Percentiles rank a stretch among this genome's conserved stretches.
Evolutionary conservation across 1,284 basidiomycete species (phyloP).

Genomic region (Lentinus polychrous): DNA sequence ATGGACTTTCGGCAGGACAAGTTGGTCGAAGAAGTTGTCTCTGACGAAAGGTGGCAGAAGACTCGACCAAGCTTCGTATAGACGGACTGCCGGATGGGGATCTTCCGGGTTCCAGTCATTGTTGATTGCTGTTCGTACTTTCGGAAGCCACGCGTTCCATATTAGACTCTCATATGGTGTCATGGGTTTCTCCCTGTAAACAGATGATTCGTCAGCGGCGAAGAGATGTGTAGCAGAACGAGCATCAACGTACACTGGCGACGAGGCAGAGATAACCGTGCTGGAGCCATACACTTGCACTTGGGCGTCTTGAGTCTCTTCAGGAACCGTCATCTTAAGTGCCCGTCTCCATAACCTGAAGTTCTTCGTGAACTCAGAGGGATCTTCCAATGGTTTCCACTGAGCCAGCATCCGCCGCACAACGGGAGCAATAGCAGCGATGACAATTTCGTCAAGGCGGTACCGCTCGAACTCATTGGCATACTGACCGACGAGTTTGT

Average conservation of each 20-base stretch:
- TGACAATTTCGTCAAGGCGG: conserved; percentile 84
- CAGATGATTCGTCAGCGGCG: conserved; percentile 9
- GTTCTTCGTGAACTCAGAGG: conserved; percentile 50
- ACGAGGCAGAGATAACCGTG: conserved; percentile 24
- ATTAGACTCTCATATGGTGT: conserved; percentile 92
- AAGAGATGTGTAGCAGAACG: not conserved
- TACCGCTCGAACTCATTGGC: conserved; percentile 75
- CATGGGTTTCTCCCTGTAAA: conserved; percentile 64
- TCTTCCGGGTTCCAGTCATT: conserved; percentile 85
- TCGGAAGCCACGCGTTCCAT: conserved; percentile 94
- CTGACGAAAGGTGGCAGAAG: conserved; percentile 87
- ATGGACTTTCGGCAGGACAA: conserved; percentile 87
- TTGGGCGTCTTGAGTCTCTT: conserved; percentile 36
- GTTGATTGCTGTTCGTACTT: conserved; percentile 86
- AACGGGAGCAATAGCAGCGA: conserved; percentile 82
- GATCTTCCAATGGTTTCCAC: conserved; percentile 73
- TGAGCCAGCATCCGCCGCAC: conserved; percentile 58
- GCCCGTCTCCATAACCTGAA: conserved; percentile 68
- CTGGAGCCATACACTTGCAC: conserved; percentile 53
- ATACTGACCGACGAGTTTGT: conserved; percentile 66
- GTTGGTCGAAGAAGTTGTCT: conserved; percentile 94
- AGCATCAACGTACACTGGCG: conserved; percentile 31
- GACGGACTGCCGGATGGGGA: conserved; percentile 68
- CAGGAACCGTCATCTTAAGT: conserved; percentile 46
- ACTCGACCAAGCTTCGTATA: conserved; percentile 86